These are phyloP conservation scores for Lentinus brumalis DNA, from an alignment of 768 basidiomycete genomes.

Conservation along the genomic window DNA sequence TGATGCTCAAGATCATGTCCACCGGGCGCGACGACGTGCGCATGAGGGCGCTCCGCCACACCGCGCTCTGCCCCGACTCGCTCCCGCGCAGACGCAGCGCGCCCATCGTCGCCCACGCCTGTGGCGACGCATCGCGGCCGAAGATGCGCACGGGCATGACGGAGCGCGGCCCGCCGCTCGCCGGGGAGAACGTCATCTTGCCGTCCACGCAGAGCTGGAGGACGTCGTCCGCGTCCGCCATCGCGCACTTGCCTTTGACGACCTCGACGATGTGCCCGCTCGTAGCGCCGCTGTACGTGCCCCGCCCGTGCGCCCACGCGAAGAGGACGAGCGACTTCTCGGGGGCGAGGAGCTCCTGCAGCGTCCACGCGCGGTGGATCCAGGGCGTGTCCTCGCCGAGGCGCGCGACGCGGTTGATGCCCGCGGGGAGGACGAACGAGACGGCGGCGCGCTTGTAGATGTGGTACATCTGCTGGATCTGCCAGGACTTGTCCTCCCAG, in stretches of 20 bases:
- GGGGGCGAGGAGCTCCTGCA: conserved; percentile 22
- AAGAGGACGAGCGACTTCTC: conserved; percentile 10
- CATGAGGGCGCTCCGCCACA: conserved; percentile 16
- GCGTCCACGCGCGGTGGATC: conserved; percentile 25
- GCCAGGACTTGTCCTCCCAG: conserved; percentile 22
- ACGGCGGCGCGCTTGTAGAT: conserved; percentile 18
- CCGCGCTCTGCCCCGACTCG: conserved; percentile 2
- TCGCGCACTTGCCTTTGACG: conserved; percentile 2
- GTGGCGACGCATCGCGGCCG: background rate
- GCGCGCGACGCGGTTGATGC: conserved; percentile 17
- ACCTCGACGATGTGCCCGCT: conserved; percentile 3
- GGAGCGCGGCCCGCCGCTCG: background rate
- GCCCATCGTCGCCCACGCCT: conserved; percentile 10
- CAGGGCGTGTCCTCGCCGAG: conserved; percentile 22
- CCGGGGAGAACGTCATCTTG: conserved; percentile 3
- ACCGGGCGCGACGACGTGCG: conserved; percentile 17
- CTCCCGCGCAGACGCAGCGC: conserved; percentile 8
- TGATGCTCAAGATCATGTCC: conserved; percentile 19
- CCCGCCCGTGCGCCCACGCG: conserved; percentile 6
- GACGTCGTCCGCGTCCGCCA: conserved; percentile 8
- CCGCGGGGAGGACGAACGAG: conserved; percentile 24
- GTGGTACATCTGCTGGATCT: conserved; percentile 24
- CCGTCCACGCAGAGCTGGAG: conserved; percentile 5
- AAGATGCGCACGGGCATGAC: conserved; percentile 4
- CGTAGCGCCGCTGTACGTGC: conserved; percentile 2